These are phyloP conservation scores for Arabis alpina DNA, from an alignment of 345 rosid species.

Conservation along the genomic window DNA sequence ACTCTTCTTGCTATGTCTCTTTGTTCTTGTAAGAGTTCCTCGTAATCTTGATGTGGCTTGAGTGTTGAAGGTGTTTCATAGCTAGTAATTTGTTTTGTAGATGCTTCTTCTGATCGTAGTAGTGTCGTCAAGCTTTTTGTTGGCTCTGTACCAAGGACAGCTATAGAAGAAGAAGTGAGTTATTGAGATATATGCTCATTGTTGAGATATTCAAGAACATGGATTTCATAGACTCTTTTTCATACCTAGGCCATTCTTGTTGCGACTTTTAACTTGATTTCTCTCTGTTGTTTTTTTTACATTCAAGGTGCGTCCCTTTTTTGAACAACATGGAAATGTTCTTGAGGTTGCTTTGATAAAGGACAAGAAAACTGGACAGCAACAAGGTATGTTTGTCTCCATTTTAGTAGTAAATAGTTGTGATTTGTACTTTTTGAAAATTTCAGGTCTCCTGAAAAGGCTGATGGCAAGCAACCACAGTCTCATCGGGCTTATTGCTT, in stretches of 20 bases:
- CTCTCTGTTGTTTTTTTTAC: conserved; percentile 33
- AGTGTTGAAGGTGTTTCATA: conserved; percentile 15
- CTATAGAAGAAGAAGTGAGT: conserved; percentile 86
- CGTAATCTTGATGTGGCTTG: not conserved
- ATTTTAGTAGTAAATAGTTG: conserved; percentile 48
- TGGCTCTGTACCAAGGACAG: conserved; percentile 95
- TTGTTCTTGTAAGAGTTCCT: conserved; percentile 20
- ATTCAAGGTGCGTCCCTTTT: conserved; percentile 76
- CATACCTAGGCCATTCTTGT: not conserved
- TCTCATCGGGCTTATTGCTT: conserved; percentile 78
- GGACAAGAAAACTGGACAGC: conserved; percentile 96
- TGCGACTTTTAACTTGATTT: not conserved
- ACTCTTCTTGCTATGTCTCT: not conserved
- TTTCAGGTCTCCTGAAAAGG: conserved; percentile 90
- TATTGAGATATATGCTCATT: conserved; percentile 2
- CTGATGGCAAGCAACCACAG: conserved; percentile 87
- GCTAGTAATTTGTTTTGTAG: conserved; percentile 30
- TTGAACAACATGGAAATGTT: conserved; percentile 88
- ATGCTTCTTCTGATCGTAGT: conserved; percentile 45
- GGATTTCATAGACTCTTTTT: not conserved
- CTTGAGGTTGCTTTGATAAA: conserved; percentile 94
- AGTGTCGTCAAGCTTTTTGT: conserved; percentile 90
- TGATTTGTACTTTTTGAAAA: conserved; percentile 49
- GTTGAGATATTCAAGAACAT: not conserved
- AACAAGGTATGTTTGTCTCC: conserved; percentile 73